A percentile compares a stretch with the other conserved stretches of the same genome.
Conservation (phyloP, 2,329 filamentous ascomycete genomes). For the Grosmannia huntii region DNA sequence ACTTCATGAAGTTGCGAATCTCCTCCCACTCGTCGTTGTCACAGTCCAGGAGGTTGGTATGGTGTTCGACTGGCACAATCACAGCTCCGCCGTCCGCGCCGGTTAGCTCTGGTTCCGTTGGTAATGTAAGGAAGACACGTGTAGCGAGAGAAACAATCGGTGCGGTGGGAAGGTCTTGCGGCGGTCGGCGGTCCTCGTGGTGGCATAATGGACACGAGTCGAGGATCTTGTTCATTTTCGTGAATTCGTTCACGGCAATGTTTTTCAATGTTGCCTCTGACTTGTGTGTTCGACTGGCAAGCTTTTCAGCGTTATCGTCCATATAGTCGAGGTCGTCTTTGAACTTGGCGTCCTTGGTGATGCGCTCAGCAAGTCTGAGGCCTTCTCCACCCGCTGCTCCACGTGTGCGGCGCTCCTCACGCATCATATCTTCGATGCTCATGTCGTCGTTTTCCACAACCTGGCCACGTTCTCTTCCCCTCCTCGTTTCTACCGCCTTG, state of each 20-base stretch:
- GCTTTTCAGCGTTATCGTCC: slow-evolving; percentile 87
- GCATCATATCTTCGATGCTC: slow-evolving; percentile 92
- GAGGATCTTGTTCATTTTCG: slow-evolving; percentile 75
- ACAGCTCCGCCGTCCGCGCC: slow-evolving; percentile 61
- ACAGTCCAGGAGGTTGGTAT: slow-evolving; percentile 85
- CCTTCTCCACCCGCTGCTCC: slow-evolving; percentile 70
- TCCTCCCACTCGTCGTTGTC: slow-evolving; percentile 99
- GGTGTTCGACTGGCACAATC: slow-evolving; percentile 80
- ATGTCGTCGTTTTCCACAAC: slow-evolving; percentile 92
- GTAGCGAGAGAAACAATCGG: slow-evolving; percentile 80
- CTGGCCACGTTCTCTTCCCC: slow-evolving; percentile 70
- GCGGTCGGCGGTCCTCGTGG: slow-evolving; percentile 65
- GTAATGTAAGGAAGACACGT: slow-evolving; percentile 73
- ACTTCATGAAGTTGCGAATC: slow-evolving; percentile 98
- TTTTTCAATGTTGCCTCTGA: slow-evolving; percentile 82
- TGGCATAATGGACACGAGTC: slow-evolving; percentile 85
- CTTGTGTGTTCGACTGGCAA: slow-evolving; percentile 77
- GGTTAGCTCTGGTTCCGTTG: slow-evolving; percentile 78
- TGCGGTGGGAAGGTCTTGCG: slow-evolving; percentile 57
- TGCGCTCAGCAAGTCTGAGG: slow-evolving; percentile 73
- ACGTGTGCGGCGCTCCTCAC: slow-evolving; percentile 78
- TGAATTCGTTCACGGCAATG: slow-evolving; percentile 74
- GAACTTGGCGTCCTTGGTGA: slow-evolving; percentile 85
- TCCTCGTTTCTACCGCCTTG: slow-evolving; percentile 62
- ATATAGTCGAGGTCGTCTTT: slow-evolving; percentile 91